phyloP scores from a whole-genome alignment of 2,329 filamentous ascomycete species.

The Colletotrichum abscissum region DNA sequence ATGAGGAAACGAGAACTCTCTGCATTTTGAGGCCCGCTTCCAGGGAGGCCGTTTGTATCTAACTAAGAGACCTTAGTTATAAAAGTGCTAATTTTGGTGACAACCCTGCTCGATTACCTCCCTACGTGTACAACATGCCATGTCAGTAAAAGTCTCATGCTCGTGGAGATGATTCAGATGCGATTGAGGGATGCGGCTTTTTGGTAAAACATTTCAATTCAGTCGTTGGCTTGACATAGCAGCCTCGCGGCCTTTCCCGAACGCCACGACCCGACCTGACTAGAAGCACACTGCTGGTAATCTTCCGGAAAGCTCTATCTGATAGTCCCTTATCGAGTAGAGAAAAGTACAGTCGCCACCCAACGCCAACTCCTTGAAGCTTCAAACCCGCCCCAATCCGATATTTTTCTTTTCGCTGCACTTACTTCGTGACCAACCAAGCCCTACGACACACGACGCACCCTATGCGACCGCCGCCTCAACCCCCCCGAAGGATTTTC shows the following conservation, averaged over 20 bases:
- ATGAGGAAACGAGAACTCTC: constrained; percentile 28
- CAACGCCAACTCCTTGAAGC: constrained; percentile 23
- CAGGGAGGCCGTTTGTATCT: constrained; percentile 11
- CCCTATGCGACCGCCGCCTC: constrained; percentile 23
- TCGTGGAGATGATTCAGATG: background rate
- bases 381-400: background rate
- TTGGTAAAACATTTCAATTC: background rate
- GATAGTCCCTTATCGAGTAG: background rate
- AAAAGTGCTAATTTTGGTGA: constrained; percentile 23
- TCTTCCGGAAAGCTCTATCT: background rate
- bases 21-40: constrained; percentile 18
- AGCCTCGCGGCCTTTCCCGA: background rate
- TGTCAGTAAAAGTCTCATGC: background rate
- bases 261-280: background rate
- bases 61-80: constrained; percentile 8
- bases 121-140: background rate
- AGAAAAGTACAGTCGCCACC: constrained; percentile 1
- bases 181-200: background rate
- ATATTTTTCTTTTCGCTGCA: constrained; percentile 16
- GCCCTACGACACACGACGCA: constrained; percentile 9
- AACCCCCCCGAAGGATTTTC: background rate
- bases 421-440: constrained; percentile 12
- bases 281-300: background rate
- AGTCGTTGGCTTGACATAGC: background rate
- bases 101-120: background rate